Evolutionary conservation across 78 protist genomes (phyloP), one percentile per base, ranked within the genome.

Genomic region (slime mould (Dictyostelium discoideum)): DNA sequence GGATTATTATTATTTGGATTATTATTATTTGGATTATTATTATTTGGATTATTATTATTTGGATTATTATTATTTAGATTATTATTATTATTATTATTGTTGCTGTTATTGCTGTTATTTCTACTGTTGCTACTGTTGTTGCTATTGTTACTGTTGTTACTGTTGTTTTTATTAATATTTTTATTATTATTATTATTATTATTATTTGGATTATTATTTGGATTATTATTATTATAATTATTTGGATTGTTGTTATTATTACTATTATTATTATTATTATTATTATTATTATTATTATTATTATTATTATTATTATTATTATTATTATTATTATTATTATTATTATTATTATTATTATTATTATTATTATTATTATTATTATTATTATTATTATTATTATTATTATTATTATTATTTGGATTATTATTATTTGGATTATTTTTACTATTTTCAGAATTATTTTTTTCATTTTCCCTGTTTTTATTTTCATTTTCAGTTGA

Each of bases 11-110:
- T 48, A 32, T 80, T 42, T 16, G n/a, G n/a, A n/a, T 80, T 80
- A 8, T 78, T 67, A 26, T 72, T 8, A 65, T 57, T 18, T n/a
- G n/a, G n/a, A 84, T 50, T 29, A 40, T 57, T 42, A 44, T 88
- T 85, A 13, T n/a, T 32, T n/a, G n/a, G n/a, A 20, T 73, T 63
- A 73, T 79, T 79, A 87, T 87, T 87, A 29, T 87, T 79, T n/a
- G n/a, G n/a, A 20, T 85, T 85, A 37, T 85, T 87, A 42, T 85
- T 87, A 20, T 87, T 88, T n/a, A n/a, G n/a, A 44, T 80, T 85
- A 79, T 81, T 81, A n/a, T 6, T 67, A n/a, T 67, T 67, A 67
- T 67, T 26, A 24, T n/a, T 67, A n/a, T 6, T 67, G 24, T 11
- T 67, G 26, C 8, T n/a, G 6, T 24, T 20, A 86, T 72, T 44